Percentiles rank a stretch among this genome's conserved stretches.
Evolutionary conservation across 345 rosid genomes (phyloP).

Genomic region (Citrus trifoliata): DNA sequence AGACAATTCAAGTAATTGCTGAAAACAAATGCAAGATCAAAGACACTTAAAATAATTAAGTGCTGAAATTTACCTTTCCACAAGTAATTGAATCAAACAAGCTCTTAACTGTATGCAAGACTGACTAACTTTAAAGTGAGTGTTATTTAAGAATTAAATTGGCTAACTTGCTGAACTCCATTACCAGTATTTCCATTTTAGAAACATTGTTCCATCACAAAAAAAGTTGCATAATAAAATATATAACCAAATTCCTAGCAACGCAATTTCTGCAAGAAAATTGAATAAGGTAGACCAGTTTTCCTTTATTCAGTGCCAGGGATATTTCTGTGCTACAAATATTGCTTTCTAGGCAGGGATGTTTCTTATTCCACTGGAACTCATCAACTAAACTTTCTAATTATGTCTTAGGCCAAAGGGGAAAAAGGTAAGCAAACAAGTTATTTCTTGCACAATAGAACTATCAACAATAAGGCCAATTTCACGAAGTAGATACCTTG

Average conservation of each 20-base stretch:
- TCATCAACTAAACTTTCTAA: not conserved
- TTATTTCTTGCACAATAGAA: not conserved
- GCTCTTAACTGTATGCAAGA: not conserved
- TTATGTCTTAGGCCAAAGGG: not conserved
- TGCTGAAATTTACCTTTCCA: not conserved
- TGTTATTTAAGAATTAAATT: not conserved
- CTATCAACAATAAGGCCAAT: not conserved
- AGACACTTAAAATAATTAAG: not conserved
- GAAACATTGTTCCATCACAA: not conserved
- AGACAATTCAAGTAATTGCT: not conserved
- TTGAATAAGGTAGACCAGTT: not conserved
- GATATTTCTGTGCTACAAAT: not conserved
- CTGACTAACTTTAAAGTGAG: not conserved
- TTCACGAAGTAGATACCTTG: not conserved
- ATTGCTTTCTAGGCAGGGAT: not conserved
- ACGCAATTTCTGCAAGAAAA: not conserved
- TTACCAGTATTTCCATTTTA: not conserved
- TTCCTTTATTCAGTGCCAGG: not conserved
- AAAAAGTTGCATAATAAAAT: not conserved
- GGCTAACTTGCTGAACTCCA: not conserved
- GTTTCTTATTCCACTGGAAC: not conserved
- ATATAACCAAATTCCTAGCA: not conserved
- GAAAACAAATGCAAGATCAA: not conserved
- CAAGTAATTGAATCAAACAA: not conserved
- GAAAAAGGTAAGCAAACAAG: not conserved